Evolutionary conservation across 495 filamentous ascomycete genomes (phyloP).

Genomic region (Neurospora sp.): DNA sequence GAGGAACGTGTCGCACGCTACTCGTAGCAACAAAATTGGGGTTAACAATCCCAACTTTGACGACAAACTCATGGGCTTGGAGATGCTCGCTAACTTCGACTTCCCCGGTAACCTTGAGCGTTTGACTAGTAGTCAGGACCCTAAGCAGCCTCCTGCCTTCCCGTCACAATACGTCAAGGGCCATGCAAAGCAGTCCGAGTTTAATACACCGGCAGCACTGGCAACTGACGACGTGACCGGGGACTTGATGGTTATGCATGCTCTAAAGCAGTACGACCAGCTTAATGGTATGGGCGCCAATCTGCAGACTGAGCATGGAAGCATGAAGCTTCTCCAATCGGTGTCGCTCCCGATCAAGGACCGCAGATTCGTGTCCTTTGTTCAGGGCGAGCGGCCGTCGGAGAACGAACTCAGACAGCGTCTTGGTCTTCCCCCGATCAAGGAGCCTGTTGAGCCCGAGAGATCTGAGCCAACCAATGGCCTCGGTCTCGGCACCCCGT

Average conservation of each 20-base stretch:
- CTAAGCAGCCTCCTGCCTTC: conserved; percentile 54
- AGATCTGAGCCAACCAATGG: background rate
- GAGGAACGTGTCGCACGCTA: conserved; percentile 61
- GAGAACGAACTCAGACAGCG: conserved; percentile 33
- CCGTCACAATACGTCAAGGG: conserved; percentile 40
- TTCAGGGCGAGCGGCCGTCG: conserved; percentile 31
- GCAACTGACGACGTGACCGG: conserved; percentile 48
- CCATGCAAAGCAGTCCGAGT: conserved; percentile 32
- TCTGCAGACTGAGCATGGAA: conserved; percentile 32
- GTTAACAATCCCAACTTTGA: conserved; percentile 45
- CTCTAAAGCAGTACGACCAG: conserved; percentile 33
- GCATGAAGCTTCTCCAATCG: conserved; percentile 34
- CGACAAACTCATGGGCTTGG: conserved; percentile 44
- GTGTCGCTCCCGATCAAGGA: conserved; percentile 28
- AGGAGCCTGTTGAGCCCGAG: conserved; percentile 23
- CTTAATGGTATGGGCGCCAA: conserved; percentile 33
- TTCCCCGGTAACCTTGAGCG: conserved; percentile 46
- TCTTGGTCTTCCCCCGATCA: conserved; percentile 27
- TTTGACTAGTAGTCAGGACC: conserved; percentile 29
- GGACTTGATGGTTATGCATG: conserved; percentile 49
- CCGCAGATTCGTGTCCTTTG: conserved; percentile 28
- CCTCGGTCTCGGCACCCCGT: conserved; percentile 10
- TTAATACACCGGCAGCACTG: conserved; percentile 39
- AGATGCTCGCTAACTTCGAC: conserved; percentile 53
- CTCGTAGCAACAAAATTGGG: conserved; percentile 57